Percentiles rank a stretch among this genome's conserved stretches.
Evolutionary conservation across 1,284 basidiomycete genomes (phyloP).

Genomic region (Filobasidium uniguttulatum): DNA sequence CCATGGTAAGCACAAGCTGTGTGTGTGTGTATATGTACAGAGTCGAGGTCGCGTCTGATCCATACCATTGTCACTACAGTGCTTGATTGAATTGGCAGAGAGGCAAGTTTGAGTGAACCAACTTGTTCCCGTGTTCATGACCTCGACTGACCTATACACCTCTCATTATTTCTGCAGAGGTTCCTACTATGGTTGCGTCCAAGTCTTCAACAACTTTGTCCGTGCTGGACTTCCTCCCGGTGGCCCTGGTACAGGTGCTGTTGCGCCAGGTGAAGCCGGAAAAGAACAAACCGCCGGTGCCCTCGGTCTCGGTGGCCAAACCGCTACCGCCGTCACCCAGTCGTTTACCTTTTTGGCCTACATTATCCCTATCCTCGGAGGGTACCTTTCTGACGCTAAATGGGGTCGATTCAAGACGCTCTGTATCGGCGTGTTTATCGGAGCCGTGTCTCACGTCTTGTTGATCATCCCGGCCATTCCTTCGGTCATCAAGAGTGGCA

Average conservation of each 20-base stretch:
- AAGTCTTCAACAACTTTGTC: constrained; percentile 18
- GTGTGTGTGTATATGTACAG: neutral
- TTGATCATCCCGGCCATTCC: constrained; percentile 32
- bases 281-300: constrained; percentile 1
- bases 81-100: constrained; percentile 34
- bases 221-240: constrained; percentile 5
- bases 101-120: constrained; percentile 23
- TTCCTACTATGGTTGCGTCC: constrained; percentile 12
- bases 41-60: no score
- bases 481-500: constrained; percentile 21
- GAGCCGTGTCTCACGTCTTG: constrained; percentile 29
- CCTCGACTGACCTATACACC: neutral
- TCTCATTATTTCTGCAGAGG: neutral
- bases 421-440: constrained; percentile 19
- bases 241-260: constrained; percentile 47
- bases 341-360: constrained; percentile 13
- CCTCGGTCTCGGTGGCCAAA: neutral
- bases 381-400: constrained; percentile 57
- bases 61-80: constrained; percentile 8
- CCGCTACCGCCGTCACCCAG: neutral
- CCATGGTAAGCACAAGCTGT: constrained; percentile 16
- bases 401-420: constrained; percentile 53
- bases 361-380: constrained; percentile 28
- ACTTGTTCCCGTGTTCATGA: no score
- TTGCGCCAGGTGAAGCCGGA: constrained; percentile 48